phyloP scores from a whole-genome alignment of 805 yeast species.

The Ogataea pilisensis region DNA sequence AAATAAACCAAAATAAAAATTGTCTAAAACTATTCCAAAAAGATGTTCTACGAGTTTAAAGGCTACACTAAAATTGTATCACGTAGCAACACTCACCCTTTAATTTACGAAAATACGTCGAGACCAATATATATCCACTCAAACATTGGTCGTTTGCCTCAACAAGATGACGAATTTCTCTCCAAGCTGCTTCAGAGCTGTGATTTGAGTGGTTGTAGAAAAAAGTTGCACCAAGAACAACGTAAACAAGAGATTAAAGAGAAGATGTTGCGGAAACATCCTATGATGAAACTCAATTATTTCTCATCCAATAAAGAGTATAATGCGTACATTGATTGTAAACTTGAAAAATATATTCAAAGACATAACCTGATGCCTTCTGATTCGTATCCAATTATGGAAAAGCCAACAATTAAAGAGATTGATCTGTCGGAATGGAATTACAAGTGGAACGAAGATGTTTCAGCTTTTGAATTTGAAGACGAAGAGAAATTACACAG shows the following conservation, averaged over 20 bases:
- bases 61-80: not conserved
- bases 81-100: conserved; percentile 19
- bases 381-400: conserved; percentile 18
- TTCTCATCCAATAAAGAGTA: not conserved
- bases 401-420: conserved; percentile 19
- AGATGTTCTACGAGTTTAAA: not conserved
- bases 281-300: not conserved
- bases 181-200: conserved; percentile 18
- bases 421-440: conserved; percentile 11
- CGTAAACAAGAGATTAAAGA: conserved; percentile 9
- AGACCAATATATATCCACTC: conserved; percentile 15
- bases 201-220: conserved; percentile 24
- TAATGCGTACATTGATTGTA: conserved; percentile 6
- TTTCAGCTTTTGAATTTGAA: conserved; percentile 13
- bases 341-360: conserved; percentile 14
- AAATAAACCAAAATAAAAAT: too few relatives aligned
- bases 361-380: conserved; percentile 12
- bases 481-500: conserved; percentile 14
- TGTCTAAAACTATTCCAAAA: too few relatives aligned
- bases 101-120: conserved; percentile 19
- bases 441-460: conserved; percentile 12
- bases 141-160: conserved; percentile 8
- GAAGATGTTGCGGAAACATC: conserved; percentile 7
- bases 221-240: conserved; percentile 10
- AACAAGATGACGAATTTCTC: conserved; percentile 20